Base-by-base conservation (phyloP, 139 green algal species). In the Helicosporidium sp. region DNA sequence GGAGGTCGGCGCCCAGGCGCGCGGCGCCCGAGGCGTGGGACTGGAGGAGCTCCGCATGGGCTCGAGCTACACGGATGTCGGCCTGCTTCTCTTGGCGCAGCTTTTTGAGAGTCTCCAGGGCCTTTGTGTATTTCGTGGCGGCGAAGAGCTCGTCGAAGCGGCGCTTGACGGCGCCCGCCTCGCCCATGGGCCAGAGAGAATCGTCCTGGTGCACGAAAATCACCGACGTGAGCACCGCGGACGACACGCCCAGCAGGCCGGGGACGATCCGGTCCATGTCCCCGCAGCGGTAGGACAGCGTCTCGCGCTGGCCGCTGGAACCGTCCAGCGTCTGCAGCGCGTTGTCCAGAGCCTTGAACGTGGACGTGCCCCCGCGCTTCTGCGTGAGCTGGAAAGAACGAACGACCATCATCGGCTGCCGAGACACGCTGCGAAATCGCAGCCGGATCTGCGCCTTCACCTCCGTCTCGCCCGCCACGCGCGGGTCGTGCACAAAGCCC, bases 151-250 rank as follows among this genome's bases (percentile, higher is more conserved):
- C 83, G 51, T 98, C 89, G 70, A 98, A 98, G 56, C 87, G 87
- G 36, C 88, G 85, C 65, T 98, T 98, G 19, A 98, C 65, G 20
- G 69, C 65, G 33, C 70, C 51, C 8, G 63, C 74, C 40, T 98
- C 89, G 3, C 72, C 72, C 44, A 98, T 72, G 7, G 89, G 89
- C 88, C 89, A 98, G 66, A 92, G 94, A 53, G 70, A 79, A 19
- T 97, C 89, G 54, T 98, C 89, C 61, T 96, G 87, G 64, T 98
- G 89, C 39, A 98, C 89, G 56, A 98, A 98, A 35, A 98, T 90
- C 19, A 98, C 89, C 52, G 91, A 93, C 48, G 97, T 88, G 51
- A 98, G 69, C 6, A 90, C 62, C 5, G 76, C 81, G 53, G 95
- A 92, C 24, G 59, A 80, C 22, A 97, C 87, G 3, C 84, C 84